Evolutionary conservation across 192 early-diverging fungal species (phyloP).

Genomic region (Backusella parvicylindrica): DNA sequence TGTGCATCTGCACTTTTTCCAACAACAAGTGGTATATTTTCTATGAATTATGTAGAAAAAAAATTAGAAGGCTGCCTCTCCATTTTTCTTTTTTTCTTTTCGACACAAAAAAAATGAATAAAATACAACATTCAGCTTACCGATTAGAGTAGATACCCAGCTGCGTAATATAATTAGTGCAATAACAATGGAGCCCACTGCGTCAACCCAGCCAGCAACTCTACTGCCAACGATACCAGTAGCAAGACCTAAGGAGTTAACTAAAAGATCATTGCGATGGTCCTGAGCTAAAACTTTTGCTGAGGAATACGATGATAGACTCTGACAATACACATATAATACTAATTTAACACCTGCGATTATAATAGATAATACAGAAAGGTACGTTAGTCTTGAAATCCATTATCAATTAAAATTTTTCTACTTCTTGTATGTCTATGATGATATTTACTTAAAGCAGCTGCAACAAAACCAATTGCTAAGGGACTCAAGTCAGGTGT

Average conservation of each 20-base stretch:
- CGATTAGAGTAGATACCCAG: slow-evolving; percentile 61
- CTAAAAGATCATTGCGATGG: slow-evolving; percentile 72
- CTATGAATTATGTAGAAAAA: slow-evolving; percentile 28
- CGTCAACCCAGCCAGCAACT: slow-evolving; percentile 67
- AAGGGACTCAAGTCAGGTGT: slow-evolving; percentile 44
- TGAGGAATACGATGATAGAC: slow-evolving; percentile 52
- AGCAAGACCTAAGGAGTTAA: slow-evolving; percentile 68
- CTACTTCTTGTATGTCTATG: neutral
- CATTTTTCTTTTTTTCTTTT: neutral
- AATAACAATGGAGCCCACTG: slow-evolving; percentile 65
- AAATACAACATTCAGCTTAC: no score
- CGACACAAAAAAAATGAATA: neutral
- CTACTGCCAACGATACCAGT: slow-evolving; percentile 62
- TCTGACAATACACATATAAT: slow-evolving; percentile 68
- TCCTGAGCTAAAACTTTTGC: slow-evolving; percentile 66
- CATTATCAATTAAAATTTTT: neutral
- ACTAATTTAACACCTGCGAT: slow-evolving; percentile 50
- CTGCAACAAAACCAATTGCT: slow-evolving; percentile 50
- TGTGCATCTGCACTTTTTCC: slow-evolving; percentile 77
- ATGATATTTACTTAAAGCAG: slow-evolving; percentile 45
- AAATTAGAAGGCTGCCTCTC: neutral
- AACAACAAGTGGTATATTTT: slow-evolving; percentile 75
- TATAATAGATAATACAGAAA: neutral
- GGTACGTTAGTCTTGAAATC: neutral
- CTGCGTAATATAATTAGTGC: slow-evolving; percentile 65